Evolutionary conservation across 108 stramenopile genomes (phyloP).

Genomic region (Skeletonema tropicum): DNA sequence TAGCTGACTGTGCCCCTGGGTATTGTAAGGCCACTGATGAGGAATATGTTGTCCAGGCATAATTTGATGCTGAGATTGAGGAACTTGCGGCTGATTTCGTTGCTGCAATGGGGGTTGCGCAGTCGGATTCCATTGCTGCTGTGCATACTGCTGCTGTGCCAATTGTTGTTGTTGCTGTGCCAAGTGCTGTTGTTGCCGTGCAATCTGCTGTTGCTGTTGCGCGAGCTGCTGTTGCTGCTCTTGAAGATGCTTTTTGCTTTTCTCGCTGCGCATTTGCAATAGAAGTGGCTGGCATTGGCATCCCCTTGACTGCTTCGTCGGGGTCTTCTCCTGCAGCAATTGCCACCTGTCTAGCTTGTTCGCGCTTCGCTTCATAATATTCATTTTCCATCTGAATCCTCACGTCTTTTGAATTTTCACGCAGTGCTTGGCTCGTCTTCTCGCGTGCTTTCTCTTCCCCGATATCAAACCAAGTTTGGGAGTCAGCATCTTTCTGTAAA

Average conservation of each 20-base stretch:
- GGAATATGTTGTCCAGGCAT: neutral
- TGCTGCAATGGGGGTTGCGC: neutral
- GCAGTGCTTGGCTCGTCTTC: constrained; percentile 82
- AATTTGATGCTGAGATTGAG: neutral
- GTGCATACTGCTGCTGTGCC: neutral
- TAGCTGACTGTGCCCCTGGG: neutral
- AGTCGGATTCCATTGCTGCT: neutral
- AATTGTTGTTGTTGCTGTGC: neutral
- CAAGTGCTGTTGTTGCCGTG: neutral
- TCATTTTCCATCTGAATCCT: constrained; percentile 41
- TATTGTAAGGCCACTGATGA: neutral
- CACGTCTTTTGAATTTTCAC: constrained; percentile 49
- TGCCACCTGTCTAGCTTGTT: constrained; percentile 31
- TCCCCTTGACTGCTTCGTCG: constrained; percentile 13
- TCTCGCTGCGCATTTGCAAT: constrained; percentile 3
- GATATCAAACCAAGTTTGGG: constrained; percentile 78
- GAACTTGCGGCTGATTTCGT: neutral
- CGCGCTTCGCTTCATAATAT: constrained; percentile 28
- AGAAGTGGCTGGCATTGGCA: constrained; percentile 4
- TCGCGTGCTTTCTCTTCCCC: constrained; percentile 78
- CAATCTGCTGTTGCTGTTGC: constrained; percentile 14
- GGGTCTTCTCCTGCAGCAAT: constrained; percentile 39
- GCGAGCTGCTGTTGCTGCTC: constrained; percentile 6
- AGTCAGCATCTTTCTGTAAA: constrained; percentile 70
- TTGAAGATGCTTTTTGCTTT: constrained; percentile 8